A percentile compares a stretch with the other conserved stretches of the same genome.
phyloP scores from a whole-genome alignment of 2,329 filamentous ascomycete genomes.

The Xylariomycetidae sp. region DNA sequence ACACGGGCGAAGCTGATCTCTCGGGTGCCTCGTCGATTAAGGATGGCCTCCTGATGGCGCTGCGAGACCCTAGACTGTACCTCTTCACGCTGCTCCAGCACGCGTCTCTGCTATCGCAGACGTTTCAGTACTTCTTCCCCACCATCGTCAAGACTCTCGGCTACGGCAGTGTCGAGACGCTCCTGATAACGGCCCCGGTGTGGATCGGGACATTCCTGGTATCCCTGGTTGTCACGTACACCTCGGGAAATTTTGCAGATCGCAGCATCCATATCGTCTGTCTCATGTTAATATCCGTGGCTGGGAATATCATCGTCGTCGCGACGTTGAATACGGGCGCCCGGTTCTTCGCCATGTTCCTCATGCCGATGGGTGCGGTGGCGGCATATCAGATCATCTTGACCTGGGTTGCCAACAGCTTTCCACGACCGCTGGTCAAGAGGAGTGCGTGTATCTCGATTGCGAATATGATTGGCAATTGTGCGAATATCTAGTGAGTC shows the following conservation, averaged over 20 bases:
- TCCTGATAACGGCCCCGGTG: conserved; percentile 54
- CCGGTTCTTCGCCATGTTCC: conserved; percentile 59
- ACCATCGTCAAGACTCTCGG: conserved; percentile 58
- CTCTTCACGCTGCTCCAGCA: conserved; percentile 52
- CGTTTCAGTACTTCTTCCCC: conserved; percentile 63
- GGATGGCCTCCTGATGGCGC: conserved; percentile 42
- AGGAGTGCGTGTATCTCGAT: conserved; percentile 62
- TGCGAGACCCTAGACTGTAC: conserved; percentile 47
- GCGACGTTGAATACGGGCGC: conserved; percentile 44
- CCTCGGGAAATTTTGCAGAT: conserved; percentile 49
- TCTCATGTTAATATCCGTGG: conserved; percentile 46
- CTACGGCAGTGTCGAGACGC: conserved; percentile 48
- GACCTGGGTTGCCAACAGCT: conserved; percentile 63
- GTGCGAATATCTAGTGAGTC: conserved; percentile 44
- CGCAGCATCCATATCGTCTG: conserved; percentile 52
- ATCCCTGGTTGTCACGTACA: conserved; percentile 50
- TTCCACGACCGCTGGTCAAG: conserved; percentile 65
- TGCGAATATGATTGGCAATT: conserved; percentile 64
- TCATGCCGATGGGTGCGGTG: conserved; percentile 53
- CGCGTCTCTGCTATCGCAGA: conserved; percentile 45
- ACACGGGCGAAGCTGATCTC: conserved; percentile 42
- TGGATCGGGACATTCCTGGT: conserved; percentile 50
- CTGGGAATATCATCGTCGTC: conserved; percentile 53
- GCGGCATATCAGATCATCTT: conserved; percentile 56
- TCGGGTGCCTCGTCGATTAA: conserved; percentile 33